Percentiles rank a stretch among this genome's conserved stretches.
Conservation (phyloP, 192 early-diverging fungal genomes). For the Coemansia sp. region DNA sequence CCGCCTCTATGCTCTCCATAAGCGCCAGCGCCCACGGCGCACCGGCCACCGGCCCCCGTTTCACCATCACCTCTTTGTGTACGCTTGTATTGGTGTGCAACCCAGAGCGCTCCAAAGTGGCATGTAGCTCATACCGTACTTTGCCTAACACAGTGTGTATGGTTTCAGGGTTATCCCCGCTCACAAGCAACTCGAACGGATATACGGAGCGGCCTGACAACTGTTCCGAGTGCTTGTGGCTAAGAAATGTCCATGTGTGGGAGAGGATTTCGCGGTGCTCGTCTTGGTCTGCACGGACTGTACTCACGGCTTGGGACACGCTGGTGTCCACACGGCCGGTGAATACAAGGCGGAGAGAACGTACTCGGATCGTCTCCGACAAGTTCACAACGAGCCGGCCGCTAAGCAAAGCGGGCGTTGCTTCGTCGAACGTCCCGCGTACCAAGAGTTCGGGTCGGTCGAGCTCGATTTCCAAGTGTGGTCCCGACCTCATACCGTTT, state of each 20-base stretch:
- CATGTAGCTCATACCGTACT: conserved; percentile 55
- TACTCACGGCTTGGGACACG: conserved; percentile 43
- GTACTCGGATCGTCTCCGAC: conserved; percentile 52
- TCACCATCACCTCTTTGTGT: conserved; percentile 34
- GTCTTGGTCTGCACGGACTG: conserved; percentile 28
- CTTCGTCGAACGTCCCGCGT: conserved; percentile 45
- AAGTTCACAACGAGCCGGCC: conserved; percentile 55
- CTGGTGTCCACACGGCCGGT: conserved; percentile 53
- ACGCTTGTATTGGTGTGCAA: conserved; percentile 55
- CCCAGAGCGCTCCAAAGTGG: conserved; percentile 54
- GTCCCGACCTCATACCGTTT: conserved; percentile 28
- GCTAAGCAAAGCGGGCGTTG: conserved; percentile 47
- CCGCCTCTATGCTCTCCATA: conserved; percentile 54
- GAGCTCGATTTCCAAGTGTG: conserved; percentile 33
- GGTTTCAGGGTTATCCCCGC: conserved; percentile 62
- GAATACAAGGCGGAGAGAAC: conserved; percentile 53
- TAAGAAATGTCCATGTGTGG: conserved; percentile 58
- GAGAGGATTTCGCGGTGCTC: conserved; percentile 49
- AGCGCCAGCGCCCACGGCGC: conserved; percentile 54
- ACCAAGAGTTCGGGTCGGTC: conserved; percentile 46
- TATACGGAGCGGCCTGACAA: conserved; percentile 24
- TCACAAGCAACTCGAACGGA: conserved; percentile 58
- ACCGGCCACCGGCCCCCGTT: conserved; percentile 52
- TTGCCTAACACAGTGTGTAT: conserved; percentile 52
- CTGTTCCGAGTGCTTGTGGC: conserved; percentile 36